Evolutionary conservation across 768 basidiomycete species (phyloP).

Genomic region (Panaeolus cyanescens): DNA sequence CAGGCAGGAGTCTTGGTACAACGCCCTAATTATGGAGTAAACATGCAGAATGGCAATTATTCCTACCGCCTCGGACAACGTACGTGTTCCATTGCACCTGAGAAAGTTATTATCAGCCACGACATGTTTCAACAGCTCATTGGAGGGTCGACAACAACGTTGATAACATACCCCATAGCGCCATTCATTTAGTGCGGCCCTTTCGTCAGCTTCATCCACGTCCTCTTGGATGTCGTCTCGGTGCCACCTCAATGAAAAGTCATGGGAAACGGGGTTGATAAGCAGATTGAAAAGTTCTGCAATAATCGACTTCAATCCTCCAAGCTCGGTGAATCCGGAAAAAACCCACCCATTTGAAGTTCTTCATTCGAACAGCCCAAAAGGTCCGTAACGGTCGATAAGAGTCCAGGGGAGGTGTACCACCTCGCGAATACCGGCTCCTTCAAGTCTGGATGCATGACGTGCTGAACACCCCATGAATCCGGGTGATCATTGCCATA

Average conservation of each 20-base stretch:
- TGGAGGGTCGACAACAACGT: neutral
- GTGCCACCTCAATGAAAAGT: slow-evolving; percentile 80
- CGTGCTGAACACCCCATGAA: slow-evolving; percentile 80
- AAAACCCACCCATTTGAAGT: slow-evolving; percentile 69
- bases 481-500: slow-evolving; percentile 61
- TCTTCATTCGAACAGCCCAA: slow-evolving; percentile 58
- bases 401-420: slow-evolving; percentile 61
- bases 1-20: slow-evolving; percentile 70
- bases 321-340: neutral
- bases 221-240: slow-evolving; percentile 70
- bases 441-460: slow-evolving; percentile 75
- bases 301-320: neutral
- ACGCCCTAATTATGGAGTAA: slow-evolving; percentile 44
- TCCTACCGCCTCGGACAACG: slow-evolving; percentile 22
- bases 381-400: slow-evolving; percentile 43
- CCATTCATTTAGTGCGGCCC: slow-evolving; percentile 54
- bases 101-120: neutral
- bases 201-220: slow-evolving; percentile 62
- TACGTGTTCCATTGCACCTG: slow-evolving; percentile 87
- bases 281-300: slow-evolving; percentile 76
- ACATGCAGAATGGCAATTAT: neutral
- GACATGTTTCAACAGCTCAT: neutral
- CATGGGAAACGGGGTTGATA: slow-evolving; percentile 63
- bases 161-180: slow-evolving; percentile 60
- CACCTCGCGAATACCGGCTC: slow-evolving; percentile 63